These are phyloP conservation scores for Castanea crenata DNA, from an alignment of 306 rosid species.

Conservation along the genomic window DNA sequence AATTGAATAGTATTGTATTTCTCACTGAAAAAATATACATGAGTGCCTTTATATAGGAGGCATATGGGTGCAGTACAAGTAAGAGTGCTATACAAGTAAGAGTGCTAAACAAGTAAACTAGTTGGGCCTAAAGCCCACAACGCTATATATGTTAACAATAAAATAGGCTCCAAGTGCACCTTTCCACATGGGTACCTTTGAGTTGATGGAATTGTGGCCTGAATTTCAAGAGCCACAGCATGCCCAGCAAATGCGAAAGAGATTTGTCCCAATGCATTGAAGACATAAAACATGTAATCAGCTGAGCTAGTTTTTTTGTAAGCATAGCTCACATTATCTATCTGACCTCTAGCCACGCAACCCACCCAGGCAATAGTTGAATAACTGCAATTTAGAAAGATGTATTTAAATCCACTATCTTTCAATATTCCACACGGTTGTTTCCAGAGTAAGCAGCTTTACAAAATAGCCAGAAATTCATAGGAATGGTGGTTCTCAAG, in stretches of 20 bases:
- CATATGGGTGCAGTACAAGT: no score
- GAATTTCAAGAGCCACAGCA: conserved; percentile 87
- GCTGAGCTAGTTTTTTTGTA: conserved; percentile 55
- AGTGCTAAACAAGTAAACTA: no score
- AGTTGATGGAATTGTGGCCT: conserved; percentile 92
- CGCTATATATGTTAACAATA: no score
- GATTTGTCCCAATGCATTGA: conserved; percentile 83
- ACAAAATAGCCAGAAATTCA: neutral
- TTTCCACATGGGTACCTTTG: conserved; percentile 82
- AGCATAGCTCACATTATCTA: conserved; percentile 70
- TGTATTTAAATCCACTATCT: neutral
- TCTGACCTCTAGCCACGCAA: conserved; percentile 46
- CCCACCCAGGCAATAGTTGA: conserved; percentile 94
- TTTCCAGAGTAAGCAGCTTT: neutral
- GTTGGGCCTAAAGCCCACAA: no score
- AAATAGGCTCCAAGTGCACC: conserved; percentile 80
- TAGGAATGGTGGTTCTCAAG: no score
- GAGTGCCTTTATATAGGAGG: no score
- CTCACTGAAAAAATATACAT: no score
- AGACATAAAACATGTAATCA: conserved; percentile 62
- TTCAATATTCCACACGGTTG: neutral
- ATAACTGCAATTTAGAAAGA: conserved; percentile 44
- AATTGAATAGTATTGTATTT: no score
- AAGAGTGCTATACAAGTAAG: no score
- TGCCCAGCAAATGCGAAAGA: conserved; percentile 95